Percentiles rank a stretch among this genome's conserved stretches.
Conservation (phyloP, 306 rosid genomes). For the Arachis hypogaea region DNA sequence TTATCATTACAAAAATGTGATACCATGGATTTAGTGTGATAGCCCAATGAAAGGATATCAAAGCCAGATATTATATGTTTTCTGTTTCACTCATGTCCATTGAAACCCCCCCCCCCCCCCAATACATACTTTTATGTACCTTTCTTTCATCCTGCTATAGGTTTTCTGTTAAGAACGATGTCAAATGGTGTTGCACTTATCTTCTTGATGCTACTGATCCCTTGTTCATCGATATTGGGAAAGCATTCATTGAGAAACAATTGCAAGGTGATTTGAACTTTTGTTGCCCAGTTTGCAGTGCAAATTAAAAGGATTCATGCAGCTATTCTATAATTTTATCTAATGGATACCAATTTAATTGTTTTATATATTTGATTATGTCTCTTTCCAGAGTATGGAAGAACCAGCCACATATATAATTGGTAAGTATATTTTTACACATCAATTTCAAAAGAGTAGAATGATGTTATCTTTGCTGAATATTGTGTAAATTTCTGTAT, state of each 20-base stretch:
- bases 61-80: conserved; percentile 15
- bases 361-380: conserved; percentile 41
- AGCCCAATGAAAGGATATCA: not conserved
- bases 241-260: conserved; percentile 80
- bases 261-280: conserved; percentile 60
- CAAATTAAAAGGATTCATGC: conserved; percentile 19
- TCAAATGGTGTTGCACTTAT: conserved; percentile 88
- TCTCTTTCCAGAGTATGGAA: conserved; percentile 72
- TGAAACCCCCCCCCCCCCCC: not conserved
- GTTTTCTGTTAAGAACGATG: conserved; percentile 81
- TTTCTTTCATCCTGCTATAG: conserved; percentile 44
- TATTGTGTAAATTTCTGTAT: not conserved
- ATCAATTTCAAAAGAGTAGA: not conserved
- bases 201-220: conserved; percentile 96
- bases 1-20: not conserved
- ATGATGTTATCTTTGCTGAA: conserved; percentile 16
- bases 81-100: conserved; percentile 6
- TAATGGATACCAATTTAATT: conserved; percentile 37
- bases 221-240: conserved; percentile 80
- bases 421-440: conserved; percentile 58
- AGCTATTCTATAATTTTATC: conserved; percentile 24
- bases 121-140: conserved; percentile 8
- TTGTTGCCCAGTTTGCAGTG: conserved; percentile 10
- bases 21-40: not conserved
- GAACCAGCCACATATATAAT: conserved; percentile 84